These are phyloP conservation scores for Streptanthus diversifolius DNA, from an alignment of 345 rosid species.

Conservation along the genomic window DNA sequence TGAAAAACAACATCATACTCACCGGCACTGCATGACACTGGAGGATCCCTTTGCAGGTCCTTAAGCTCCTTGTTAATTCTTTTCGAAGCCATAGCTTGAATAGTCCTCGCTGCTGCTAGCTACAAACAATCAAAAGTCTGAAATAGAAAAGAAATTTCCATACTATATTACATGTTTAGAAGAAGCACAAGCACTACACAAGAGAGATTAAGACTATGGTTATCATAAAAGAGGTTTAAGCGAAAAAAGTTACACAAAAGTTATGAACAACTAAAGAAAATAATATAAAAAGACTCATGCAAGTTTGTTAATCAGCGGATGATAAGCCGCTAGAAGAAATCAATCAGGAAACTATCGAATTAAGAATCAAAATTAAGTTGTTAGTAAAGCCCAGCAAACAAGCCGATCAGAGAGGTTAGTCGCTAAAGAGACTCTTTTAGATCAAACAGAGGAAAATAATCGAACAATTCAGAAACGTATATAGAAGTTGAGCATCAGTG, in stretches of 20 bases:
- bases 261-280: not conserved
- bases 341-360: not conserved
- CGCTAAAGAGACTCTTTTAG: not conserved
- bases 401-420: not conserved
- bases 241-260: not conserved
- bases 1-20: not conserved
- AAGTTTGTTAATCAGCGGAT: not conserved
- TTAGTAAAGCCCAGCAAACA: not conserved
- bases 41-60: conserved; percentile 74
- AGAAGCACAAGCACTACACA: conserved; percentile 7
- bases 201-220: not conserved
- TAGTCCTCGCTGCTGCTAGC: conserved; percentile 5
- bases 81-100: conserved; percentile 49
- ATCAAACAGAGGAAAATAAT: conserved; percentile 22
- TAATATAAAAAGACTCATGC: not conserved
- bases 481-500: not conserved
- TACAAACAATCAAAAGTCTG: not conserved
- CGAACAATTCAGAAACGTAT: not conserved
- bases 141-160: not conserved
- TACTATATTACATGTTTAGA: not conserved
- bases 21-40: conserved; percentile 80
- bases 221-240: not conserved
- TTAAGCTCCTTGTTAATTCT: conserved; percentile 70
- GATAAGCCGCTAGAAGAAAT: not conserved
- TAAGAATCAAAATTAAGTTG: not conserved